Percentiles rank a stretch among this genome's conserved stretches.
Evolutionary conservation across 2,329 filamentous ascomycete genomes (phyloP).

Genomic region (Ophioceras dolichostomum): DNA sequence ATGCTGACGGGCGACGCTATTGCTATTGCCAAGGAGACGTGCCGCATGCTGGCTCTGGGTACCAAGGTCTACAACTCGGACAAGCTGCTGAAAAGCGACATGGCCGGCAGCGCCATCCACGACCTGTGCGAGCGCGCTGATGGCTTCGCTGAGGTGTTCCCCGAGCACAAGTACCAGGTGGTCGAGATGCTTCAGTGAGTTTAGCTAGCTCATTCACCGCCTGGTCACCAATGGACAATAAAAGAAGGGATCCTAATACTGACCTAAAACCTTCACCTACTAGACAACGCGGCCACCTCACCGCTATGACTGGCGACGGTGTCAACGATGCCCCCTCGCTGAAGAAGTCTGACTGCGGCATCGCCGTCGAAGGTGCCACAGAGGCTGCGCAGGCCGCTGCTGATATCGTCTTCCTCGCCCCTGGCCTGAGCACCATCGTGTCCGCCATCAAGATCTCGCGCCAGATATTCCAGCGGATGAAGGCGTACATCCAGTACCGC

Average conservation of each 20-base stretch:
- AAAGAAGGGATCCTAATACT: too few species aligned
- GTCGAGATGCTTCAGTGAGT: slow-evolving; percentile 57
- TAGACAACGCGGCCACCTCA: slow-evolving; percentile 48
- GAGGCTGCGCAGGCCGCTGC: slow-evolving; percentile 62
- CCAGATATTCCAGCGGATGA: slow-evolving; percentile 70
- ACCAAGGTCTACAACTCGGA: slow-evolving; percentile 76
- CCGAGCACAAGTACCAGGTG: slow-evolving; percentile 66
- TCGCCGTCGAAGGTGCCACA: slow-evolving; percentile 49
- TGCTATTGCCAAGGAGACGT: slow-evolving; percentile 70
- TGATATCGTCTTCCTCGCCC: slow-evolving; percentile 64
- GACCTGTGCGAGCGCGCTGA: slow-evolving; percentile 66
- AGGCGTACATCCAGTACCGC: slow-evolving; percentile 67
- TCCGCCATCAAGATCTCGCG: slow-evolving; percentile 62
- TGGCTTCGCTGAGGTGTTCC: slow-evolving; percentile 64
- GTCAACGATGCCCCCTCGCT: slow-evolving; percentile 64
- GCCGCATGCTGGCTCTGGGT: slow-evolving; percentile 68
- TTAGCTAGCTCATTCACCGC: too few species aligned
- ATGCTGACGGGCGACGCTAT: slow-evolving; percentile 75
- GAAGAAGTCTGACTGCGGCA: slow-evolving; percentile 65
- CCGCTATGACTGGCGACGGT: slow-evolving; percentile 67
- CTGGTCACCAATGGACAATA: too few species aligned
- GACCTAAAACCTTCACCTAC: too few species aligned
- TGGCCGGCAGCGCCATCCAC: slow-evolving; percentile 60
- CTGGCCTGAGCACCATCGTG: slow-evolving; percentile 59
- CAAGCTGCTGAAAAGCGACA: slow-evolving; percentile 64